Conservation (phyloP, 495 filamentous ascomycete species). For the Choiromyces venosus region DNA sequence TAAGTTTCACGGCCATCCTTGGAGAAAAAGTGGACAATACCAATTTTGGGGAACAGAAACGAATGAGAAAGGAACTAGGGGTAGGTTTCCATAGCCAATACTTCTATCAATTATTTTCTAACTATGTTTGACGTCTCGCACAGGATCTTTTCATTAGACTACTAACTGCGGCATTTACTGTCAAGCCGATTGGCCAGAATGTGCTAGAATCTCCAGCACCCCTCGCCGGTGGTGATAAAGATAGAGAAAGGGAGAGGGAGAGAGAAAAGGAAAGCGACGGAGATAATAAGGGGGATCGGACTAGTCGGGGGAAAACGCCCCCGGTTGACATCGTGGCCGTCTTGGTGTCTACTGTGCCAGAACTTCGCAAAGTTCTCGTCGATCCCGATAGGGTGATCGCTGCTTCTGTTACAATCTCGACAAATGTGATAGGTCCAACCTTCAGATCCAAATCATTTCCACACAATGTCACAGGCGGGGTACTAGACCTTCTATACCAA, state of each 20-base stretch:
- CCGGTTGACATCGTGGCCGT: conserved; percentile 76
- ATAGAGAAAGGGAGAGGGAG: not conserved
- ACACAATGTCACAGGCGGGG: conserved; percentile 67
- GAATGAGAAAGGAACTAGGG: conserved; percentile 85
- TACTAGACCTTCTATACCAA: conserved; percentile 68
- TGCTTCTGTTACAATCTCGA: conserved; percentile 72
- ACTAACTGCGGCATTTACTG: conserved; percentile 85
- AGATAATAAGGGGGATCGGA: conserved; percentile 17
- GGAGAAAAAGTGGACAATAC: conserved; percentile 96
- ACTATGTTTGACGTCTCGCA: conserved; percentile 21
- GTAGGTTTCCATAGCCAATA: conserved; percentile 51
- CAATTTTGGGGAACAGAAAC: conserved; percentile 91
- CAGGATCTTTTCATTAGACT: conserved; percentile 85
- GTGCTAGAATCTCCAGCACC: conserved; percentile 31
- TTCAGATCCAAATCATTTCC: conserved; percentile 84
- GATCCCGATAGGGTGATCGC: conserved; percentile 76
- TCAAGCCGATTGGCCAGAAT: conserved; percentile 59
- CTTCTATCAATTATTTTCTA: conserved; percentile 6
- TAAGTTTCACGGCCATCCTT: conserved; percentile 83
- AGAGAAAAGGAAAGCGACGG: conserved; percentile 20
- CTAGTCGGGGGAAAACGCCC: conserved; percentile 44
- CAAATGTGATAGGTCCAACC: conserved; percentile 72
- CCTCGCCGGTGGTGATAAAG: conserved; percentile 12
- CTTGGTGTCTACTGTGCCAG: conserved; percentile 69
- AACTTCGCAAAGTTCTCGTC: conserved; percentile 75